Evolutionary conservation across 2,329 filamentous ascomycete genomes (phyloP), one percentile per base, ranked within the genome.

Genomic region (Aspergillus eucalypticola): DNA sequence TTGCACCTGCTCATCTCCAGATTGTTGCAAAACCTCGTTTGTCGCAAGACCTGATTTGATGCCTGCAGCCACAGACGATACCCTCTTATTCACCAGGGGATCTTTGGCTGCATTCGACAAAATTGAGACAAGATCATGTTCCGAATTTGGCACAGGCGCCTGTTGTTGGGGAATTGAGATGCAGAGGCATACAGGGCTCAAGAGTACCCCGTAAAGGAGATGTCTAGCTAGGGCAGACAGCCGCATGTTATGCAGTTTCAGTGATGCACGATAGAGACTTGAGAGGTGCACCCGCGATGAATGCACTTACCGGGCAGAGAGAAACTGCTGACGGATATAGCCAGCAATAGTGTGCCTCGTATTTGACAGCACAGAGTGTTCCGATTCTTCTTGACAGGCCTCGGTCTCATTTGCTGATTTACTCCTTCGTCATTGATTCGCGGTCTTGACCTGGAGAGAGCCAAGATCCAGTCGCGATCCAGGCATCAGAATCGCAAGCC

Each of bases 31-130:
- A 17, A 1, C 3, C 10, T 21, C 15, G 10, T 21, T 21, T 21
- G 15, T 32, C n/a, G 48, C 23, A 27, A 60, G 19, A 8, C 55
- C 49, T 10, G 48, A 48, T 19, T 11, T n/a, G 1, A 61, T 56
- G 1, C 23, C 42, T 5, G 46, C 48, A 35, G 17, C 48, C 19
- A 23, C 42, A 17, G 39, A 19, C n/a, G 48, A 48, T 17, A 53
- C 21, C 6, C 15, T 19, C 6, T 15, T 41, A 39, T 59, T 17
- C 3, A 55, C 51, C 19, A 44, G 15, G 15, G 54, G 41, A 29
- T 60, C 44, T n/a, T 52, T 19, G 21, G 29, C 50, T 11, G 44
- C 58, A 27, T 3, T 17, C 19, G 42, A 54, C 19, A 62, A 32
- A 15, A 48, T 27, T 10, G 58, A 58, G 23, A 60, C 42, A 10